Evolutionary conservation across 2,329 filamentous ascomycete genomes (phyloP), one percentile per base, ranked within the genome.

Genomic region (Fusarium sp.): DNA sequence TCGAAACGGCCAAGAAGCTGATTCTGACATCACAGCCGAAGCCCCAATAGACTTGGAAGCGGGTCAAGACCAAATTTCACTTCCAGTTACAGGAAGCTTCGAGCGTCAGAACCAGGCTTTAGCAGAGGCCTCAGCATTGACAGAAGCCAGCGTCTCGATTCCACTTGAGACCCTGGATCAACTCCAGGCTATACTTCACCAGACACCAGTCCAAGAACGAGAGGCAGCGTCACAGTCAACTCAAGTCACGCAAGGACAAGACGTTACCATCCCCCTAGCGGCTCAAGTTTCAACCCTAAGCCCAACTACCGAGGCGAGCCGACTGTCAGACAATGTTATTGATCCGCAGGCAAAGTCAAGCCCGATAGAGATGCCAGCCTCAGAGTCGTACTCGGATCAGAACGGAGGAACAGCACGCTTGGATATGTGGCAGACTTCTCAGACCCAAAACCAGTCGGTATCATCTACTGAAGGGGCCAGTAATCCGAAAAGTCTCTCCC

Each of bases 1-100:
- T 1, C n/a, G 7, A 7, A 10, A 9, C 1, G 23, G 29, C 4
- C 3, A 7, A 5, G 9, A 6, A 3, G 1, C n/a, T 4, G 14
- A 11, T 2, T 4, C 5, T 0, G 9, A n/a, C 10, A 4, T n/a
- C 16, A 3, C 35, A 16, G 0, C 4, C 4, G 0, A n/a, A 21
- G 8, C 5, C 6, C 3, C 9, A 8, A 29, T 18, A 15, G 14
- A 21, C 35, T n/a, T 10, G 14, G 23, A 31, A 16, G 14, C 0
- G 19, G 18, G 8, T 1, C 23, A 29, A 19, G 11, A 0, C 5
- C 21, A 11, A 2, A 4, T 3, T 15, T n/a, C 15, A 9, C 10
- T 2, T 10, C 21, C 19, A n/a, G 1, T 11, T 0, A 3, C 16
- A 19, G 7, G 3, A 4, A 23, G 3, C 21, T 29, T 10, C 0